Evolutionary conservation across 2,329 filamentous ascomycete species (phyloP).

Genomic region (Tolypocladium amazonense): DNA sequence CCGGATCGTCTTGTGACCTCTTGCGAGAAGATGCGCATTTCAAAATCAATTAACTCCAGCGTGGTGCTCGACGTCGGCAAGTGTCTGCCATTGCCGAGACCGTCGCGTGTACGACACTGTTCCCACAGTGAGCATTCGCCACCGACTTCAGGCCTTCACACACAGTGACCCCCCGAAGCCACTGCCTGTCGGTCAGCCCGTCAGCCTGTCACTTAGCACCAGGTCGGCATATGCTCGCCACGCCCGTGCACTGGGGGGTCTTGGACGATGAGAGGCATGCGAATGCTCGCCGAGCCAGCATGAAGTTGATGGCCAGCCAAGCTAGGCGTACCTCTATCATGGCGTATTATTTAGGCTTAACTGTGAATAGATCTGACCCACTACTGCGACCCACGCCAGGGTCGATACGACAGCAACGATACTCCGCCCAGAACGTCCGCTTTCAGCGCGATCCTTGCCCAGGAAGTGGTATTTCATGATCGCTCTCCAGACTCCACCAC

Average conservation of each 20-base stretch:
- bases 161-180: background rate
- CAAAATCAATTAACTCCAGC: background rate
- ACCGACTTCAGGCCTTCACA: background rate
- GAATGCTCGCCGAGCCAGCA: background rate
- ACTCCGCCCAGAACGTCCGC: background rate
- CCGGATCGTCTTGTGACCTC: background rate
- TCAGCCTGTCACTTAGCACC: background rate
- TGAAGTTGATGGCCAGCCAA: background rate
- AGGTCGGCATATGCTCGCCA: background rate
- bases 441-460: background rate
- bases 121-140: background rate
- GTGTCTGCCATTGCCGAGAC: background rate
- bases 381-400: background rate
- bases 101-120: background rate
- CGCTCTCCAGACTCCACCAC: background rate
- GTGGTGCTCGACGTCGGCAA: background rate
- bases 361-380: background rate
- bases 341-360: background rate
- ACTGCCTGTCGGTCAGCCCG: background rate
- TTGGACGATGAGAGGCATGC: background rate
- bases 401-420: background rate
- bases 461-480: background rate
- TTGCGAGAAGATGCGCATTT: background rate
- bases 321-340: background rate
- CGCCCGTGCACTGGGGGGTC: background rate